Evolutionary conservation across 2,329 filamentous ascomycete species (phyloP), one percentile per base, ranked within the genome.

Genomic region (Fusarium domesticum): DNA sequence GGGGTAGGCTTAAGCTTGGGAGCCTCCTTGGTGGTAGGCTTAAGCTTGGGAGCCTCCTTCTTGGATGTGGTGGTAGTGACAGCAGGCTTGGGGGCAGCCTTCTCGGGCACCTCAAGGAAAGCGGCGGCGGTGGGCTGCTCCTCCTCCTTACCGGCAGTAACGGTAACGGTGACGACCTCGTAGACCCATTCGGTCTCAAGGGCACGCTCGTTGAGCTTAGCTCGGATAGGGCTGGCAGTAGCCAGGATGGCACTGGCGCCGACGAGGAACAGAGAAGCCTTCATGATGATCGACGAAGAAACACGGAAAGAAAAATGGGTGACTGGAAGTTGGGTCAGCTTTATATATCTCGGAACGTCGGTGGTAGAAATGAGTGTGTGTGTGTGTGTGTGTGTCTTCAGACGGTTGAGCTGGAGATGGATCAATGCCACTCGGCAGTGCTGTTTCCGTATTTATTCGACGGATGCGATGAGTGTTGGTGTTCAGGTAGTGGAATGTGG

Each of bases 161-260:
- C 73, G 18, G 70, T 74, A 50, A 75, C 70, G 42, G 68, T 73
- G 41, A 69, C 66, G 18, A 66, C 37, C 37, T 74, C 68, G 30
- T 67, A 62, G 32, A 75, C 71, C 57, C 62, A 60, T 4, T 71
- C 56, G 20, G 68, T 74, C 47, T 69, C 56, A 47, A 70, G 51
- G 36, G 53, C 66, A 39, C 74, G 68, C 58, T 69, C 68, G 44
- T 66, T 51, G 28, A 76, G 60, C 46, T 42, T 49, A 50, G 53
- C 52, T 35, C 51, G 42, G 32, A 60, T 54, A 42, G 74, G 75
- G 38, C 63, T 59, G 56, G 74, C 74, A 45, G 67, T 56, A 43
- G 69, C 73, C 61, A 77, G 50, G 40, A 74, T 50, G 56, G 75
- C 72, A 59, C 72, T 65, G 50, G 72, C 66, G 54, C 68, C 65